Evolutionary conservation across 1,284 basidiomycete genomes (phyloP).

Genomic region (Pseudozyma sp.): DNA sequence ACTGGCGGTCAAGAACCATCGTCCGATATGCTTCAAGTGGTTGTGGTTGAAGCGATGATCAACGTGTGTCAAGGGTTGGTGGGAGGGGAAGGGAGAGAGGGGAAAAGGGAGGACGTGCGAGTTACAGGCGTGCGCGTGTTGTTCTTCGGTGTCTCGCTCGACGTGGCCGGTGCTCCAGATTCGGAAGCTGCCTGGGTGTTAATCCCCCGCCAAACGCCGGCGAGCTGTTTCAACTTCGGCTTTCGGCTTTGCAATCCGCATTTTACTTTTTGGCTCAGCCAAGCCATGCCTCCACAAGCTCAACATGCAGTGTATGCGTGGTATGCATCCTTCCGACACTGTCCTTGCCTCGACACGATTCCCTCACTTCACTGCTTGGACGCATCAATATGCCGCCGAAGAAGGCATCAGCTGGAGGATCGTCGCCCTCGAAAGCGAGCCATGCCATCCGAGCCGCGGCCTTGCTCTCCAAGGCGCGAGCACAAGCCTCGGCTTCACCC

Average conservation of each 20-base stretch:
- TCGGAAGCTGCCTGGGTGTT: no score
- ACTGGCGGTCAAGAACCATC: conserved; percentile 43
- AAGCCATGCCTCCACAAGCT: conserved; percentile 22
- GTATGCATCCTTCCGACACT: neutral
- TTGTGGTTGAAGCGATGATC: neutral
- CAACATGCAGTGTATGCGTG: neutral
- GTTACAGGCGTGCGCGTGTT: neutral
- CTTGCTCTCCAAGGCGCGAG: conserved; percentile 39
- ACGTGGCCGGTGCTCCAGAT: no score
- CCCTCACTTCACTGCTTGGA: neutral
- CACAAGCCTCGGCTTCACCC: conserved; percentile 34
- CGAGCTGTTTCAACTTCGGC: conserved; percentile 7
- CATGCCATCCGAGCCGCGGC: conserved; percentile 46
- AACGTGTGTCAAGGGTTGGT: no score
- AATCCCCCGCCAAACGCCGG: conserved; percentile 24
- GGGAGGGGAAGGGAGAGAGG: neutral
- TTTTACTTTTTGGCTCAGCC: conserved; percentile 15
- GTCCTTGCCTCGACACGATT: no score
- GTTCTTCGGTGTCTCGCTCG: neutral
- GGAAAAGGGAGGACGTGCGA: neutral
- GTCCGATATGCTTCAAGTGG: neutral
- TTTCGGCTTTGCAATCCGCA: conserved; percentile 7
- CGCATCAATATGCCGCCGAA: conserved; percentile 32
- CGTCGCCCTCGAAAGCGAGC: conserved; percentile 34
- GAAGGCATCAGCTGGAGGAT: conserved; percentile 8